Conservation (phyloP, 257 asterid species). For the Coffea eugenioides region DNA sequence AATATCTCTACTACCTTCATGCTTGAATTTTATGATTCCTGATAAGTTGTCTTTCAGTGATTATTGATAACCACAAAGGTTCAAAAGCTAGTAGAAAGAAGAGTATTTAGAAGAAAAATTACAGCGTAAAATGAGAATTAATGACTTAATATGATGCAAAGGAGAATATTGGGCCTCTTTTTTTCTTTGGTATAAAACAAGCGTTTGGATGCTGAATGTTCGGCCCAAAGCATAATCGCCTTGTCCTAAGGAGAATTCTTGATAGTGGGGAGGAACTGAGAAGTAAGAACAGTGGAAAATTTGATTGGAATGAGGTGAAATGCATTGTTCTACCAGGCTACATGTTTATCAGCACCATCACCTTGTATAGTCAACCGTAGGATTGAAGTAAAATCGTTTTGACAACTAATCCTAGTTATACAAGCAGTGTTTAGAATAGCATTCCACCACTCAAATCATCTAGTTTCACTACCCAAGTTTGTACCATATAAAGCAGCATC, state of each 20-base stretch:
- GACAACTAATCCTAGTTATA: background rate
- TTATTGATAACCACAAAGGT: no score
- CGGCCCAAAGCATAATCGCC: background rate
- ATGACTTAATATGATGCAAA: no score
- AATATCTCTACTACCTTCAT: no score
- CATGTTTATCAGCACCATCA: background rate
- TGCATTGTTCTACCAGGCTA: background rate
- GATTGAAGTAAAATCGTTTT: background rate
- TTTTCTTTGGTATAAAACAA: no score
- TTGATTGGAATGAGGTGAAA: background rate
- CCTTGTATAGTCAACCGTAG: background rate
- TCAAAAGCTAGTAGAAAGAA: no score
- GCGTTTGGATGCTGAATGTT: background rate
- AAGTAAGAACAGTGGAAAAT: background rate
- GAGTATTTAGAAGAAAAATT: no score
- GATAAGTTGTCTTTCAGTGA: no score
- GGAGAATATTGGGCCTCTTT: no score
- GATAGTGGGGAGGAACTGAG: background rate
- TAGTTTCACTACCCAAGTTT: no score
- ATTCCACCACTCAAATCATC: background rate
- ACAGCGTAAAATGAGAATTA: no score
- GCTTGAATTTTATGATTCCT: no score
- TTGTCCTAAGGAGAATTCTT: background rate
- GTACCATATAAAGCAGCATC: background rate
- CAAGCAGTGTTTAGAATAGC: background rate